A percentile compares a stretch with the other conserved stretches of the same genome.
phyloP scores from a whole-genome alignment of 164 flowering plant genomes.

The Pachysandra terminalis region DNA sequence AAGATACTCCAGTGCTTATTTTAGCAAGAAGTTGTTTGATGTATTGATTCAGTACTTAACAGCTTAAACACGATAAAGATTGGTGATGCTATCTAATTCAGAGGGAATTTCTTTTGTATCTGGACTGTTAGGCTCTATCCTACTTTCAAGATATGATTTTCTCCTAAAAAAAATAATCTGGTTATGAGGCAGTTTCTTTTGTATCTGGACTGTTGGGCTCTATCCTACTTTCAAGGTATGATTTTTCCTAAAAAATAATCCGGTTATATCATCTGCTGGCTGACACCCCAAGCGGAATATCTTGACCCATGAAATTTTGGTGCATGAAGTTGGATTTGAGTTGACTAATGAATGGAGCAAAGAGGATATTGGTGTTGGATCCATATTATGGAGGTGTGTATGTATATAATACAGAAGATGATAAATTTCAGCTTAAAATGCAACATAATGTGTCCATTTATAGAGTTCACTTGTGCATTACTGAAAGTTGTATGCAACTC shows the following conservation, averaged over 20 bases:
- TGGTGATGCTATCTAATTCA: background rate
- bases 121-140: background rate
- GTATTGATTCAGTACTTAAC: background rate
- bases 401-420: too few species aligned
- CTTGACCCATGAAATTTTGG: background rate
- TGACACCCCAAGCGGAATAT: too few species aligned
- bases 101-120: background rate
- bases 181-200: background rate
- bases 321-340: background rate
- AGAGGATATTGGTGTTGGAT: background rate
- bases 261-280: too few species aligned
- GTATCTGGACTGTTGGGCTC: background rate
- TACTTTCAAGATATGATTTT: too few species aligned
- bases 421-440: too few species aligned
- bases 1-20: too few species aligned
- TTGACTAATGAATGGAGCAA: background rate
- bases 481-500: too few species aligned
- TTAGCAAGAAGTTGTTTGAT: background rate
- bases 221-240: too few species aligned
- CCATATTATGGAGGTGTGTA: background rate
- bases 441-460: too few species aligned
- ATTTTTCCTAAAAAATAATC: too few species aligned
- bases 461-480: too few species aligned
- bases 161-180: too few species aligned
- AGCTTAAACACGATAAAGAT: background rate